Conservation (phyloP, 2,329 filamentous ascomycete genomes). For the Decorospora gaudefroyi region DNA sequence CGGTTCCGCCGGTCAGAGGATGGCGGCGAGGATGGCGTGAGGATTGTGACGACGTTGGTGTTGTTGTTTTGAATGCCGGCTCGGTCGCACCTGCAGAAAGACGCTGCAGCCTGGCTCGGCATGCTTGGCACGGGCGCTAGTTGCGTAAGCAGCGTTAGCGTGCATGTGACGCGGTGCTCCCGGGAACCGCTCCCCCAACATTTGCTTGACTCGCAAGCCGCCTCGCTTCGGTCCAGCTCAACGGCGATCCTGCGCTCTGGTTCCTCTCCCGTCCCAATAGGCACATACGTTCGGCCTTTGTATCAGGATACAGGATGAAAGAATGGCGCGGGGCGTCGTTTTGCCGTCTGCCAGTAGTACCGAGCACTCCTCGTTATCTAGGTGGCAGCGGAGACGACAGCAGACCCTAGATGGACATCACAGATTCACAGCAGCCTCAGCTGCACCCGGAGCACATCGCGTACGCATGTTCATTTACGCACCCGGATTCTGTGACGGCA, state of each 20-base stretch:
- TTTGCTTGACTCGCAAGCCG: constrained; percentile 18
- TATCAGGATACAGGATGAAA: constrained; percentile 12
- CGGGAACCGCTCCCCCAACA: constrained; percentile 9
- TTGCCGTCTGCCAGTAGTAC: too few species aligned
- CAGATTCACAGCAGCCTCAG: constrained; percentile 20
- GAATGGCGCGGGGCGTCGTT: constrained; percentile 17
- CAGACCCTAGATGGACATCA: constrained; percentile 18
- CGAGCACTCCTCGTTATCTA: too few species aligned
- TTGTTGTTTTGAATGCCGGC: constrained; percentile 4
- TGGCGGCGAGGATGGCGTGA: constrained; percentile 6
- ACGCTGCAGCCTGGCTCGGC: constrained; percentile 2
- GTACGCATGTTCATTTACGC: constrained; percentile 19
- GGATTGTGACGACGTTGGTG: constrained; percentile 3
- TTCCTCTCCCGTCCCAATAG: constrained; percentile 18
- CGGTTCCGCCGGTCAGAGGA: constrained; percentile 14
- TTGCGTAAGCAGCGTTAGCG: constrained; percentile 9
- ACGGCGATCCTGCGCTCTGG: constrained; percentile 23
- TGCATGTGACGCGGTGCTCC: constrained; percentile 5
- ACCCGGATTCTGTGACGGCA: constrained; percentile 19
- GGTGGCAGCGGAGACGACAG: constrained; percentile 11
- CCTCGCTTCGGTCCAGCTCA: constrained; percentile 22
- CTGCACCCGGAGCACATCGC: constrained; percentile 18
- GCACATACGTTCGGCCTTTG: too few species aligned
- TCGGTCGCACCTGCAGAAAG: constrained; percentile 9
- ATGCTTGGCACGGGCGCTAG: background rate